phyloP scores from a whole-genome alignment of 805 yeast species.

The Metschnikowia kofuensis region DNA sequence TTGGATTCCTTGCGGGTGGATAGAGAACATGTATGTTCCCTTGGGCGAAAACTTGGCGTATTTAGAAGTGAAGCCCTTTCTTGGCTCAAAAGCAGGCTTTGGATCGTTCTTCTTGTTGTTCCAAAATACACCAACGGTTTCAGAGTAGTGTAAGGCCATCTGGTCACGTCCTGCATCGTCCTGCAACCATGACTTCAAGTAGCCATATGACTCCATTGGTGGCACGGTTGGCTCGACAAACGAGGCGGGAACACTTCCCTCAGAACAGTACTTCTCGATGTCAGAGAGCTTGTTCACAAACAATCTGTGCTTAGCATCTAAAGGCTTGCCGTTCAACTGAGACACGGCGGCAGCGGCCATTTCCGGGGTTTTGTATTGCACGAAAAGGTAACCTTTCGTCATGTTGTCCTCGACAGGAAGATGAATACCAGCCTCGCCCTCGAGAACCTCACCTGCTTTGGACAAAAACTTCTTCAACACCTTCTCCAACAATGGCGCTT shows the following conservation, averaged over 20 bases:
- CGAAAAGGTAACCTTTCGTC: conserved; percentile 83
- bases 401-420: conserved; percentile 80
- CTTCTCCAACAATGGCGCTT: conserved; percentile 77
- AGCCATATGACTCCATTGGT: conserved; percentile 71
- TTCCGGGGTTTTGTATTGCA: conserved; percentile 68
- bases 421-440: conserved; percentile 60
- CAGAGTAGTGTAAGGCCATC: conserved; percentile 73
- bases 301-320: conserved; percentile 90
- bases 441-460: conserved; percentile 69
- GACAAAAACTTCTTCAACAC: conserved; percentile 80
- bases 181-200: conserved; percentile 86
- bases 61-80: conserved; percentile 83
- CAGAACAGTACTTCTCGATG: conserved; percentile 71
- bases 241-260: conserved; percentile 57
- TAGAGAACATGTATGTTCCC: conserved; percentile 83
- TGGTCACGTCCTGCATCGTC: conserved; percentile 91
- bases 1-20: conserved; percentile 93
- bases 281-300: conserved; percentile 80
- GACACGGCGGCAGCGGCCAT: conserved; percentile 78
- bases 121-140: conserved; percentile 85
- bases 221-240: conserved; percentile 73
- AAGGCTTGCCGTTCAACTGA: conserved; percentile 80
- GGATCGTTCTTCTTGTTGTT: conserved; percentile 69
- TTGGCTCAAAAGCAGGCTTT: conserved; percentile 73
- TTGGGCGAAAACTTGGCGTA: conserved; percentile 89